Evolutionary conservation across 768 basidiomycete species (phyloP).

Genomic region (Lactifluus rugatus): DNA sequence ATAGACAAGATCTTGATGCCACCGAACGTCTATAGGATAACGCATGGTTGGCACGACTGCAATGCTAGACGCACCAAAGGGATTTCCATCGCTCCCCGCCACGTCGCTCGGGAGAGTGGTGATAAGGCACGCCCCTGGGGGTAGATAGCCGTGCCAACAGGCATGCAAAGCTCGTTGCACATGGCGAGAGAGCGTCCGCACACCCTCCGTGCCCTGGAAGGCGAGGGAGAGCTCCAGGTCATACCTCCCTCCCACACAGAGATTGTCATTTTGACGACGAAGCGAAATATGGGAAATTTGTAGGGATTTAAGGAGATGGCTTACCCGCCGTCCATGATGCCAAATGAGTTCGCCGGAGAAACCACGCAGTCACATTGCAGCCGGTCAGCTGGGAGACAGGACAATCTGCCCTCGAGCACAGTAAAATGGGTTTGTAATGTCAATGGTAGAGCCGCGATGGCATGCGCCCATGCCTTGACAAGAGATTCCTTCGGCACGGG

Average conservation of each 20-base stretch:
- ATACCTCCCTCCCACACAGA: background rate
- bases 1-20: conserved; percentile 30
- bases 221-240: conserved; percentile 13
- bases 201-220: background rate
- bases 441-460: background rate
- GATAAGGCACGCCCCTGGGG: conserved; percentile 12
- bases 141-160: conserved; percentile 4
- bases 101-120: background rate
- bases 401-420: conserved; percentile 5
- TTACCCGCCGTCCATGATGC: conserved; percentile 17
- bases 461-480: background rate
- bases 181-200: background rate
- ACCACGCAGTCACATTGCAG: conserved; percentile 15
- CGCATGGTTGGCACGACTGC: conserved; percentile 30
- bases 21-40: conserved; percentile 22
- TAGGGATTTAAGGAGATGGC: background rate
- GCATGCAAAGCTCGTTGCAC: conserved; percentile 5
- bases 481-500: background rate
- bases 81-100: background rate
- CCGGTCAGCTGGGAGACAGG: background rate
- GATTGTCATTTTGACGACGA: background rate
- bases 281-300: background rate
- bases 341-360: conserved; percentile 16
- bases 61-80: conserved; percentile 20
- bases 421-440: conserved; percentile 11